These are phyloP conservation scores for Acrocalymma vagum DNA, from an alignment of 2,329 filamentous ascomycete genomes.

Conservation along the genomic window DNA sequence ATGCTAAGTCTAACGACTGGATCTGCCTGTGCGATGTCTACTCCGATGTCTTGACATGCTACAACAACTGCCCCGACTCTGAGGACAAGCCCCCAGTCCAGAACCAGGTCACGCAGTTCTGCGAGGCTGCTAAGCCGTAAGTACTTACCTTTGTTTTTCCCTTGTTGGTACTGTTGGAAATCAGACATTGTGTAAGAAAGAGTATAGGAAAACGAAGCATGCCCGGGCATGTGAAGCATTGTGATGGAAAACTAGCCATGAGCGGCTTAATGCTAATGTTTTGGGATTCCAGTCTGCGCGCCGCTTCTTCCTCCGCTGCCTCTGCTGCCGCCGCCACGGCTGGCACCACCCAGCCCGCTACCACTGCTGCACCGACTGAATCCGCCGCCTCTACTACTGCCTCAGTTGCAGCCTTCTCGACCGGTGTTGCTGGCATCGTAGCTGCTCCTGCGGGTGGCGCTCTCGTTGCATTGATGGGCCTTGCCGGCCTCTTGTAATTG, in stretches of 20 bases:
- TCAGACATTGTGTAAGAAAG: neutral
- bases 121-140: conserved; percentile 53
- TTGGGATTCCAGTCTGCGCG: conserved; percentile 19
- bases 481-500: conserved; percentile 25
- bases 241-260: neutral
- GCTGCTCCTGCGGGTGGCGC: conserved; percentile 30
- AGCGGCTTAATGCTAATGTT: neutral
- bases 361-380: conserved; percentile 1
- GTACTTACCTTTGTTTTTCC: conserved; percentile 17
- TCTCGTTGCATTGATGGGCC: conserved; percentile 30
- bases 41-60: conserved; percentile 65
- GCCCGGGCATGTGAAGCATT: neutral
- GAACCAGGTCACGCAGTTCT: conserved; percentile 48
- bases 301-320: conserved; percentile 24
- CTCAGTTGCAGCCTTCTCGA: conserved; percentile 24
- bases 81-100: conserved; percentile 40
- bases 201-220: neutral
- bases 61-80: conserved; percentile 69
- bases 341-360: conserved; percentile 15
- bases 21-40: conserved; percentile 67
- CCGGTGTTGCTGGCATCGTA: conserved; percentile 20
- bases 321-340: conserved; percentile 11
- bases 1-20: conserved; percentile 55
- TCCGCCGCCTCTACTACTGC: conserved; percentile 18
- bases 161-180: conserved; percentile 1